phyloP scores from a whole-genome alignment of 2,329 filamentous ascomycete genomes.

The Cryphonectria naterciae region DNA sequence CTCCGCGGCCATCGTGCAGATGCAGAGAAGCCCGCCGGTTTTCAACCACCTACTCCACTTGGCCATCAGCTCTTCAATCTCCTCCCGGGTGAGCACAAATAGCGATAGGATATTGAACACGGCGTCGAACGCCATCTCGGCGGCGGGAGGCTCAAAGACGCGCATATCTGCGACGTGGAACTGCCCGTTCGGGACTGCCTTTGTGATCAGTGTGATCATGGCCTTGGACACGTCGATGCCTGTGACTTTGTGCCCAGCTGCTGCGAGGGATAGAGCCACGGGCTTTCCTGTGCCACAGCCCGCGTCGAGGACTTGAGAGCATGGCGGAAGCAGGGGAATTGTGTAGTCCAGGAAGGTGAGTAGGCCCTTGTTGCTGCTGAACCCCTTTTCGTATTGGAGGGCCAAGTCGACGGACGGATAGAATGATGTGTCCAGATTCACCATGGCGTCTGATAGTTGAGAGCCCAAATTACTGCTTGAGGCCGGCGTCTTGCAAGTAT shows the following conservation, averaged over 20 bases:
- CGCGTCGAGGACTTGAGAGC: constrained; percentile 33
- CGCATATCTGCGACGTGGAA: constrained; percentile 36
- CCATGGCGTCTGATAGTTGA: not conserved
- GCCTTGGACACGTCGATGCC: constrained; percentile 37
- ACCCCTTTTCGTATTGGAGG: constrained; percentile 15
- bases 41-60: constrained; percentile 27
- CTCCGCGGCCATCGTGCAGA: constrained; percentile 17
- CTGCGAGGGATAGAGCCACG: constrained; percentile 33
- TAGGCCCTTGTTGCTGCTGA: constrained; percentile 11
- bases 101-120: constrained; percentile 37
- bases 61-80: constrained; percentile 32
- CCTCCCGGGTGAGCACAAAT: constrained; percentile 34
- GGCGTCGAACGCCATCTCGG: constrained; percentile 32
- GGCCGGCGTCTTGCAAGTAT: not conserved
- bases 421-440: constrained; percentile 14
- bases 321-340: constrained; percentile 11
- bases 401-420: constrained; percentile 17
- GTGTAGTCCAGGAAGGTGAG: constrained; percentile 11
- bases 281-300: constrained; percentile 39
- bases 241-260: constrained; percentile 37
- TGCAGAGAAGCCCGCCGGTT: constrained; percentile 31
- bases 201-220: constrained; percentile 35
- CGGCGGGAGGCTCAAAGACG: constrained; percentile 25
- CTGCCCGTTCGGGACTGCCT: constrained; percentile 33
- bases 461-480: not conserved